Percentiles rank a stretch among this genome's conserved stretches.
Conservation (phyloP, 116 monocot genomes). For the Iris pallida region DNA sequence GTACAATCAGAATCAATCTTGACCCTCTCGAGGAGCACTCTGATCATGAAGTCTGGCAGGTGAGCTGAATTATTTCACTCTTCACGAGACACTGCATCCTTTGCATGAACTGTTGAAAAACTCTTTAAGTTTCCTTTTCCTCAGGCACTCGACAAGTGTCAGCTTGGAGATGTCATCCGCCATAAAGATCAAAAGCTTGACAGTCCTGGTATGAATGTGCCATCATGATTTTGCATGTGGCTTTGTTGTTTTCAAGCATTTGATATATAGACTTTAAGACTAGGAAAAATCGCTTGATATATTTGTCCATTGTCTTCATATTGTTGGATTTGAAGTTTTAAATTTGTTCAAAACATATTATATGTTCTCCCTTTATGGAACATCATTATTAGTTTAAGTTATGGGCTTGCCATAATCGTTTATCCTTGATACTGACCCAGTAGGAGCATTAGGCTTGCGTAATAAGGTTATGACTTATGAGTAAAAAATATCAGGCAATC, state of each 20-base stretch:
- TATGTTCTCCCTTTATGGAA: neutral
- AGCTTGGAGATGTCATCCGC: slow-evolving; percentile 76
- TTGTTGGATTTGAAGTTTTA: neutral
- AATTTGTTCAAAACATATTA: neutral
- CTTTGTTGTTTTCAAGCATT: neutral
- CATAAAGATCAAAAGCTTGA: slow-evolving; percentile 69
- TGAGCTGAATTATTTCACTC: slow-evolving; percentile 13
- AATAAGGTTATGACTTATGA: no score
- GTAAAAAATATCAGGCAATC: no score
- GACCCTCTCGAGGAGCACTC: slow-evolving; percentile 86
- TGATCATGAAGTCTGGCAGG: slow-evolving; percentile 93
- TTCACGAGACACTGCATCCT: neutral
- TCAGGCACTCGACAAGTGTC: slow-evolving; percentile 91
- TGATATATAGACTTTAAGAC: neutral
- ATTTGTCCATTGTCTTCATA: neutral
- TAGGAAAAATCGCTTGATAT: neutral
- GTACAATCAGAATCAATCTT: slow-evolving; percentile 84
- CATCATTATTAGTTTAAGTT: no score
- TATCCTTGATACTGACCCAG: no score
- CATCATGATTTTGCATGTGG: neutral
- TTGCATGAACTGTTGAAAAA: neutral
- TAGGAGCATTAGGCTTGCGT: no score
- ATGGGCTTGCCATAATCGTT: no score
- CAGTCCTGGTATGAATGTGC: slow-evolving; percentile 48
- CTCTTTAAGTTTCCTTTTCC: neutral